Conservation (phyloP, 2,329 filamentous ascomycete species). For the Juglanconis oblonga region DNA sequence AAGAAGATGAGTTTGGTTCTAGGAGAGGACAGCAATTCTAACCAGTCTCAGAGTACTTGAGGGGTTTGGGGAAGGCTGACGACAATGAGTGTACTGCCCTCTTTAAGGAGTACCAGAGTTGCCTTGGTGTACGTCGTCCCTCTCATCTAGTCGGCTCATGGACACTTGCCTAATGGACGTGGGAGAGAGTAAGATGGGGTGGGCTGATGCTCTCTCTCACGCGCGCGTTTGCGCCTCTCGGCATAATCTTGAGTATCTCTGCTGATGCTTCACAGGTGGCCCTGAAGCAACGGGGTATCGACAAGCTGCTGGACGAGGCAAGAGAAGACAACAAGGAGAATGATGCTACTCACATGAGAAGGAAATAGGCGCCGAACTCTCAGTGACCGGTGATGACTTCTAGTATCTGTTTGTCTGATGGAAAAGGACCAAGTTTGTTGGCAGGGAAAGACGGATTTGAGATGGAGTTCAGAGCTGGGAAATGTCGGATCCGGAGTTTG, state of each 20-base stretch:
- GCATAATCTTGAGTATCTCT: neutral
- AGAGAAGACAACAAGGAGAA: conserved; percentile 86
- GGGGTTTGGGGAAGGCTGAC: conserved; percentile 77
- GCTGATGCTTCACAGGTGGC: conserved; percentile 60
- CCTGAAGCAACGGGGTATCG: conserved; percentile 85
- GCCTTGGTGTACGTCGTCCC: conserved; percentile 64
- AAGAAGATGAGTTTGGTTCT: conserved; percentile 4
- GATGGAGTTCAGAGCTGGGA: neutral
- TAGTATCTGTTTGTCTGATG: neutral
- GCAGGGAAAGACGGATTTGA: neutral
- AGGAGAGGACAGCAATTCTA: conserved; percentile 2
- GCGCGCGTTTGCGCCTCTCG: neutral
- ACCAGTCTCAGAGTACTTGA: conserved; percentile 71
- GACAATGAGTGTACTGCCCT: conserved; percentile 75
- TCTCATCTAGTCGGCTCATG: neutral
- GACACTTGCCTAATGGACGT: neutral
- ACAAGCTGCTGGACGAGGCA: conserved; percentile 88
- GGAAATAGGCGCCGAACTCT: conserved; percentile 27
- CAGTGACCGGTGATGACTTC: neutral
- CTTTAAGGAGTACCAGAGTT: conserved; percentile 86
- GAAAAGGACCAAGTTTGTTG: too few relatives aligned
- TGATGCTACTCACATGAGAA: conserved; percentile 66
- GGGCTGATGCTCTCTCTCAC: neutral
- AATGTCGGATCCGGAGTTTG: neutral
- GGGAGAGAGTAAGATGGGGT: neutral